Conservation (phyloP, 2,329 filamentous ascomycete species). For the Leptographium procerum region DNA sequence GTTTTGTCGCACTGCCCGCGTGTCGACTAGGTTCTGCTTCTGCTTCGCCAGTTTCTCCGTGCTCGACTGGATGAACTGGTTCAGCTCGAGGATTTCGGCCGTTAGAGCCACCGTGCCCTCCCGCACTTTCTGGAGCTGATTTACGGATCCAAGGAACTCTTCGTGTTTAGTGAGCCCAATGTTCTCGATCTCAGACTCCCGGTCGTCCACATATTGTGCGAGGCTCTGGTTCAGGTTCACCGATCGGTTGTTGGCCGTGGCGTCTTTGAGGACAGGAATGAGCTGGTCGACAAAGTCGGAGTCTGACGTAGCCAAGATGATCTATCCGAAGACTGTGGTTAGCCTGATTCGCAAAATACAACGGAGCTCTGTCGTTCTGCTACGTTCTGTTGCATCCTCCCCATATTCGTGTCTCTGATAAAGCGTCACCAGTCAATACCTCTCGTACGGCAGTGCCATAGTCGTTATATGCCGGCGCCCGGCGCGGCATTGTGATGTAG, state of each 20-base stretch:
- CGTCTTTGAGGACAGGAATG: conserved; percentile 89
- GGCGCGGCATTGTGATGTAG: neutral
- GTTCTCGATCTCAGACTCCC: conserved; percentile 83
- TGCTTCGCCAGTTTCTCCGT: conserved; percentile 90
- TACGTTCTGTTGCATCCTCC: neutral
- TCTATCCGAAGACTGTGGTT: conserved; percentile 40
- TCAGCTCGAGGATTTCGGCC: conserved; percentile 80
- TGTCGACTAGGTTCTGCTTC: conserved; percentile 89
- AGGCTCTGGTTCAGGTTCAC: conserved; percentile 66
- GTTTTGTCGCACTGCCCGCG: conserved; percentile 82
- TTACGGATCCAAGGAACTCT: conserved; percentile 88
- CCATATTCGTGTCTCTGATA: no score
- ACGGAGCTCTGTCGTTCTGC: neutral
- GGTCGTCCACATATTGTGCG: conserved; percentile 70
- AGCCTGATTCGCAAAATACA: no score
- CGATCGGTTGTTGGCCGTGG: conserved; percentile 62
- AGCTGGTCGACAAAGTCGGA: conserved; percentile 91
- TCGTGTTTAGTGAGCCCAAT: conserved; percentile 95
- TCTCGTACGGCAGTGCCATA: conserved; percentile 2
- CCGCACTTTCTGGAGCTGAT: conserved; percentile 82
- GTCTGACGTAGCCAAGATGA: conserved; percentile 84
- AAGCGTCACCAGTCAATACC: neutral
- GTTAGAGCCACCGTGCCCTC: conserved; percentile 85
- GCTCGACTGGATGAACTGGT: conserved; percentile 88
- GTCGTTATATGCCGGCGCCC: neutral